Base-by-base conservation (phyloP, 768 basidiomycete genomes). In the Hortiboletus campestris region DNA sequence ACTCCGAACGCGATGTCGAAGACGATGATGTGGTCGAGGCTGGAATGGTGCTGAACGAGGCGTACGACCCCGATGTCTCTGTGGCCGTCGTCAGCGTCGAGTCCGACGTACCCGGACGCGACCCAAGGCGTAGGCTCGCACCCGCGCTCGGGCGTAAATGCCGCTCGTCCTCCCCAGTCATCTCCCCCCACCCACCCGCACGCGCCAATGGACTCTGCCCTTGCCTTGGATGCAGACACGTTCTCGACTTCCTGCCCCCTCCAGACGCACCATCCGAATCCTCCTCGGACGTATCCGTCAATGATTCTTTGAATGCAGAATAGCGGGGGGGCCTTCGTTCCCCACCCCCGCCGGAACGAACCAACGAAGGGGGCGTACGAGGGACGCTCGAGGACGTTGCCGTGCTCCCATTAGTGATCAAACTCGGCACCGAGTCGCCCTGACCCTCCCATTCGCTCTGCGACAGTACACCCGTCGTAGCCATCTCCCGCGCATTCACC, bases 51-150 rank as follows among this genome's bases (percentile, higher is more conserved):
- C 67, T 62, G 7, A 67, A 59, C 20, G 67, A 67, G 0, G 48
- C 38, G 20, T 67, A 67, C 2, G 67, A 69, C 16, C 25, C 62
- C 11, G 64, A 57, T 10, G 56, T 54, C 8, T 61, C 66, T 20
- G 66, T 67, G 1, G 52, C 61, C 13, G 59, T 62, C n/a, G 65
- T 64, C 31, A 64, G 6, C 17, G 57, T 55, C 19, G 67, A 67
- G 17, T 53, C 56, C 6, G 67, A 34, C 6, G 66, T 59, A 1
- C 58, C 62, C 1, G 66, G 66, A 22, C 66, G 66, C 9, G 57
- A 51, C 17, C 38, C 36, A 6, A 40, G 14, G 16, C 32, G 46
- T 6, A 52, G 31, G 10, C n/a, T 49, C 10, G 47, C 19, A 2
- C 32, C 6, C 9, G 32, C 32, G 13, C 17, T 31, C 20, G 43